Conservation (phyloP, 148 eudicot genomes). For the Linanthus parryae region DNA sequence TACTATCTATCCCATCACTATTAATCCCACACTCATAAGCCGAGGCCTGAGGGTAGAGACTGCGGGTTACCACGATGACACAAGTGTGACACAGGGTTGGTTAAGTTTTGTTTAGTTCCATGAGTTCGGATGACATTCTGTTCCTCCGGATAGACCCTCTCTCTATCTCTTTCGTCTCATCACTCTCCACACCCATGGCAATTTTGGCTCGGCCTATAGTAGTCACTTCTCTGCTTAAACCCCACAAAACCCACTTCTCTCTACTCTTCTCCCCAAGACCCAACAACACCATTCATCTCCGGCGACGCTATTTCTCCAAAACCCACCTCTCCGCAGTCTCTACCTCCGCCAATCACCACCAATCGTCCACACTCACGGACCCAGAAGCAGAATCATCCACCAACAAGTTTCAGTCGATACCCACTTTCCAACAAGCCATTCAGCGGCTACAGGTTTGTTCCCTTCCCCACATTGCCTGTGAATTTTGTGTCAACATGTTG, state of each 20-base stretch:
- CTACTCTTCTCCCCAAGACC: slow-evolving; percentile 27
- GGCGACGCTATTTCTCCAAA: slow-evolving; percentile 24
- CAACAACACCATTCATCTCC: slow-evolving; percentile 14
- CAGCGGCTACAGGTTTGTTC: slow-evolving; percentile 87
- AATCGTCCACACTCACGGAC: slow-evolving; percentile 11
- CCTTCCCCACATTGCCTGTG: neutral
- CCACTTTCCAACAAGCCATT: slow-evolving; percentile 95
- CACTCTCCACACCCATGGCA: slow-evolving; percentile 40
- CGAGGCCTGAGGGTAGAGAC: no score
- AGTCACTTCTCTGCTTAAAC: slow-evolving; percentile 60
- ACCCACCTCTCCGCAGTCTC: slow-evolving; percentile 14
- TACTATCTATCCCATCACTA: no score
- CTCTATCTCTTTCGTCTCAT: neutral
- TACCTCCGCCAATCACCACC: slow-evolving; percentile 17
- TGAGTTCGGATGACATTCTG: no score
- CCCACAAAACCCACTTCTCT: slow-evolving; percentile 45
- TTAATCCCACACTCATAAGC: no score
- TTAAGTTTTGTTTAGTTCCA: no score
- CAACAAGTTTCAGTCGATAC: slow-evolving; percentile 24
- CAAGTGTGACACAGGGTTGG: no score
- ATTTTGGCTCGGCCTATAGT: slow-evolving; percentile 60
- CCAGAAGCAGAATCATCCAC: slow-evolving; percentile 17
- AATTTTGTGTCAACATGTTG: no score
- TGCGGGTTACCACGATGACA: no score
- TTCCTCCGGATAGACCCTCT: no score